phyloP scores from a whole-genome alignment of 208 protist species.

The Trypanosoma scelopori region DNA sequence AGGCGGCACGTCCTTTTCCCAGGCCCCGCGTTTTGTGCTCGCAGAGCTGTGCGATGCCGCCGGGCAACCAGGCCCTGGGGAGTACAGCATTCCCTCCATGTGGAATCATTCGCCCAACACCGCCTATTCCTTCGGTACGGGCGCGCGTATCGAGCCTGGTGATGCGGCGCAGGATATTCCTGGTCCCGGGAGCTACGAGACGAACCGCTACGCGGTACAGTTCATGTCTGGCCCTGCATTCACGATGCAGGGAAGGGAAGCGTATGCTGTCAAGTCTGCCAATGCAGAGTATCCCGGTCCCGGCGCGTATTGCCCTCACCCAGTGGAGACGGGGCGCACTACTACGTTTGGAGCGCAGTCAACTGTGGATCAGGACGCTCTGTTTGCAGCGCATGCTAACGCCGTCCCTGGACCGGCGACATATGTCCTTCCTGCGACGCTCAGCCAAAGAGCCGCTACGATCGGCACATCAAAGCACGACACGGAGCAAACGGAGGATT shows the following conservation, averaged over 20 bases:
- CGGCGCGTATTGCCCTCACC: conserved; percentile 39
- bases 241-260: conserved; percentile 20
- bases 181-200: conserved; percentile 41
- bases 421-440: conserved; percentile 19
- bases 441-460: conserved; percentile 1
- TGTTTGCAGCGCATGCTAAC: conserved; percentile 23
- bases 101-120: conserved; percentile 5
- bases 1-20: conserved; percentile 16
- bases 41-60: not conserved
- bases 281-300: conserved; percentile 31
- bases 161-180: conserved; percentile 7
- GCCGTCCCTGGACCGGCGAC: conserved; percentile 22
- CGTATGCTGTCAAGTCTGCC: conserved; percentile 4
- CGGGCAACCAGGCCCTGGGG: conserved; percentile 25
- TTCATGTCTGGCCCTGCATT: conserved; percentile 27
- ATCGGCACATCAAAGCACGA: conserved; percentile 20
- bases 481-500: conserved; percentile 4
- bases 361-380: conserved; percentile 17
- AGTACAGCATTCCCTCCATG: conserved; percentile 34
- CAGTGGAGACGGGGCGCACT: conserved; percentile 13
- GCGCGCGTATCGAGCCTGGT: not conserved
- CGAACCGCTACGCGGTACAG: conserved; percentile 10
- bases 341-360: conserved; percentile 16
- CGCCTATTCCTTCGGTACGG: conserved; percentile 29
- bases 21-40: conserved; percentile 20